A percentile compares a stretch with the other conserved stretches of the same genome.
phyloP scores from a whole-genome alignment of 352 stramenopile species.

The Pilasporangium apinafurcum region DNA sequence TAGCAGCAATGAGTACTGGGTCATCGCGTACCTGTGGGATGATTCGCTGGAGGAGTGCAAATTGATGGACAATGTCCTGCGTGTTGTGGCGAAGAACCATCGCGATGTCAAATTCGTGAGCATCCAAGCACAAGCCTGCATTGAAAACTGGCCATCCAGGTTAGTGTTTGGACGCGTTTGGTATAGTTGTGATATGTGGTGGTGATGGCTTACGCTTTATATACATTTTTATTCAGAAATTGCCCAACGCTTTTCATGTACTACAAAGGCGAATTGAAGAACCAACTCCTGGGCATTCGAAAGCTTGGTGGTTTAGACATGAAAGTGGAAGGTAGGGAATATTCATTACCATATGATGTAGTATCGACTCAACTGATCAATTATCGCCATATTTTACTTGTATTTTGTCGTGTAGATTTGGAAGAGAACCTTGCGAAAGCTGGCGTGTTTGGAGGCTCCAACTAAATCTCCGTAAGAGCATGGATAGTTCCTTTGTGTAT shows the following conservation, averaged over 20 bases:
- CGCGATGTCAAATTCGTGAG: slow-evolving; percentile 92
- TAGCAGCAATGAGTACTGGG: slow-evolving; percentile 79
- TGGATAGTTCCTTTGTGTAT: slow-evolving; percentile 7
- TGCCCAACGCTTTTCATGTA: slow-evolving; percentile 93
- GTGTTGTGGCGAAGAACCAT: slow-evolving; percentile 77
- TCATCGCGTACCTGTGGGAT: slow-evolving; percentile 90
- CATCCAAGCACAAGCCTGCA: slow-evolving; percentile 86
- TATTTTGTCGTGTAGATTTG: slow-evolving; percentile 41
- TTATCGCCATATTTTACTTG: too few relatives aligned
- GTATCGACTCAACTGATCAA: neutral
- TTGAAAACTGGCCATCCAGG: slow-evolving; percentile 89
- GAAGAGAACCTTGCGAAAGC: slow-evolving; percentile 82
- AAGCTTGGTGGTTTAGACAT: slow-evolving; percentile 86
- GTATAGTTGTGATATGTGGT: neutral
- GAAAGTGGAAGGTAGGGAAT: slow-evolving; percentile 76
- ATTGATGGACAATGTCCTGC: slow-evolving; percentile 87
- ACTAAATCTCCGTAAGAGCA: slow-evolving; percentile 6
- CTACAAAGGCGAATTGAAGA: slow-evolving; percentile 82
- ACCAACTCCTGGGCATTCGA: slow-evolving; percentile 84
- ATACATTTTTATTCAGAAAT: slow-evolving; percentile 35
- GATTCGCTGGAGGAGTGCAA: slow-evolving; percentile 85
- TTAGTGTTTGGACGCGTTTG: slow-evolving; percentile 7
- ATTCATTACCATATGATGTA: too few relatives aligned
- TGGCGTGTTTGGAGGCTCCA: slow-evolving; percentile 52
- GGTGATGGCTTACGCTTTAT: neutral